Conservation (phyloP, 2,329 filamentous ascomycete species). For the Fusarium sp. region DNA sequence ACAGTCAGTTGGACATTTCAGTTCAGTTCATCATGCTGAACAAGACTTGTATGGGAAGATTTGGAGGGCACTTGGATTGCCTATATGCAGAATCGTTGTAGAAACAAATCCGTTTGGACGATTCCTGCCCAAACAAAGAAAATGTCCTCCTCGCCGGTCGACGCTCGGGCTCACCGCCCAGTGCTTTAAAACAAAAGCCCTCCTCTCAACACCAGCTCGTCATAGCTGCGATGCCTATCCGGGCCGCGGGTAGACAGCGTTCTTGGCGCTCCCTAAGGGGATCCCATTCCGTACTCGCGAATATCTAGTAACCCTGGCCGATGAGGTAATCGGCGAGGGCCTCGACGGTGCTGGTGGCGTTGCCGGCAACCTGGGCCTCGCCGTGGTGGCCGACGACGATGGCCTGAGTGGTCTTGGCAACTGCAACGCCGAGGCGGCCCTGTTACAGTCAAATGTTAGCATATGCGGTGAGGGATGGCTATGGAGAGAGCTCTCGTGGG, state of each 20-base stretch:
- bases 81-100: slow-evolving; percentile 46
- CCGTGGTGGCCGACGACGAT: slow-evolving; percentile 90
- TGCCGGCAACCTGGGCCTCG: slow-evolving; percentile 78
- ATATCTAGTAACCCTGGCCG: slow-evolving; percentile 77
- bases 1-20: slow-evolving; percentile 14
- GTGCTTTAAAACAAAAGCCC: slow-evolving; percentile 40
- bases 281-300: slow-evolving; percentile 11
- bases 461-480: neutral
- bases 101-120: slow-evolving; percentile 41
- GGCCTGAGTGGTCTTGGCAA: slow-evolving; percentile 89
- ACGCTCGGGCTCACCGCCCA: slow-evolving; percentile 36
- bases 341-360: slow-evolving; percentile 83
- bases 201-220: slow-evolving; percentile 40
- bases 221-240: slow-evolving; percentile 35
- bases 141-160: slow-evolving; percentile 35
- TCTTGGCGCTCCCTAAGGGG: slow-evolving; percentile 21
- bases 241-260: slow-evolving; percentile 31
- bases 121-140: slow-evolving; percentile 37
- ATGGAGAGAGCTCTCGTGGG: neutral
- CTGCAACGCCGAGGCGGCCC: slow-evolving; percentile 83
- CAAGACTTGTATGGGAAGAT: slow-evolving; percentile 7
- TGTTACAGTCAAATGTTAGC: slow-evolving; percentile 41
- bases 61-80: slow-evolving; percentile 41
- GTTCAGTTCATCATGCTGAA: neutral
- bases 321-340: slow-evolving; percentile 89